Evolutionary conservation across 164 flowering plant species (phyloP).

Genomic region (Hamamelis virginiana): DNA sequence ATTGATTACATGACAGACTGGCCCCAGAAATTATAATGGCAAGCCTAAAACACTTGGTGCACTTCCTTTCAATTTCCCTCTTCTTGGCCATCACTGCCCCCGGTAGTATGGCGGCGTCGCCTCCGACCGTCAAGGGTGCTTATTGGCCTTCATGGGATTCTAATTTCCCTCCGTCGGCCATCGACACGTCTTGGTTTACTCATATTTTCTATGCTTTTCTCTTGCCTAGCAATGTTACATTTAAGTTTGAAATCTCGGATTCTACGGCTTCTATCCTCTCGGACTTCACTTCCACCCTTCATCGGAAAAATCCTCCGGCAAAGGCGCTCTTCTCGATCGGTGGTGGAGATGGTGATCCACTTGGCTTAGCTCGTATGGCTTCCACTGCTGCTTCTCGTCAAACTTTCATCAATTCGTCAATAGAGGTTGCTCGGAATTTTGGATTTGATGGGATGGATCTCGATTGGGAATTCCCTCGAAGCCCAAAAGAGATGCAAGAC

Average conservation of each 20-base stretch:
- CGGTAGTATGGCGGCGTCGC: background rate
- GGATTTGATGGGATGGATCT: constrained; percentile 56
- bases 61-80: too few species aligned
- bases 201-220: constrained; percentile 55
- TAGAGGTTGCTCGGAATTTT: constrained; percentile 36
- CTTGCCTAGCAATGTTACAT: constrained; percentile 33
- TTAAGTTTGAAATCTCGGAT: constrained; percentile 22
- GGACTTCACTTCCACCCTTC: constrained; percentile 46
- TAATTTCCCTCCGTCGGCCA: constrained; percentile 38
- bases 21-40: too few species aligned
- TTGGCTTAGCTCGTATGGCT: constrained; percentile 37
- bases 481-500: constrained; percentile 37
- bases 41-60: too few species aligned
- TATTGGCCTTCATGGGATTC: constrained; percentile 45
- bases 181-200: constrained; percentile 42
- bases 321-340: constrained; percentile 51
- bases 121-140: constrained; percentile 27
- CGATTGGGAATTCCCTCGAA: constrained; percentile 32
- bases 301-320: constrained; percentile 24
- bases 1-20: too few species aligned
- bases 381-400: constrained; percentile 20
- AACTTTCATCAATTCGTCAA: constrained; percentile 38
- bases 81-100: too few species aligned
- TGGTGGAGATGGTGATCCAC: constrained; percentile 29
- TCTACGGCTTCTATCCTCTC: constrained; percentile 12